A percentile compares a stretch with the other conserved stretches of the same genome.
phyloP scores from a whole-genome alignment of 768 basidiomycete species.

The Suillus decipiens region DNA sequence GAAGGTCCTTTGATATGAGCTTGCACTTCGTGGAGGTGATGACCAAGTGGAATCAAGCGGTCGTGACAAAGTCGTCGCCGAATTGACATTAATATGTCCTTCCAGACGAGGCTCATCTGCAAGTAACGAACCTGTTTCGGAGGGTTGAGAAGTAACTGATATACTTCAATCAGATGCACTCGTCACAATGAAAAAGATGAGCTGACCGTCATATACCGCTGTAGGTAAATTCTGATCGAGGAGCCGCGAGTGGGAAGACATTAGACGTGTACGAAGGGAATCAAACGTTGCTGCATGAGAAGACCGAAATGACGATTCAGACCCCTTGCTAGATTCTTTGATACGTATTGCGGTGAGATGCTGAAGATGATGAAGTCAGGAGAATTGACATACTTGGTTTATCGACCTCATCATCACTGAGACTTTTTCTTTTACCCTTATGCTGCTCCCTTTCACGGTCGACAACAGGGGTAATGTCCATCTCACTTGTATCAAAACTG shows the following conservation, averaged over 20 bases:
- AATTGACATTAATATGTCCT: constrained; percentile 26
- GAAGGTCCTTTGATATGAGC: constrained; percentile 54
- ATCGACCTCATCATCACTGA: constrained; percentile 71
- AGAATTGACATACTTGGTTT: constrained; percentile 46
- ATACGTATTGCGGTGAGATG: constrained; percentile 11
- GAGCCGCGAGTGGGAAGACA: constrained; percentile 37
- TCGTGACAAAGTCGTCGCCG: constrained; percentile 33
- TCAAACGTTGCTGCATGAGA: constrained; percentile 51
- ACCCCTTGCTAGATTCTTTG: constrained; percentile 27
- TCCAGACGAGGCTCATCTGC: constrained; percentile 20
- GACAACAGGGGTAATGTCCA: constrained; percentile 53
- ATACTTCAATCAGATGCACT: not conserved
- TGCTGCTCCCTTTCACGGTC: constrained; percentile 42
- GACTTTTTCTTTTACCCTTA: constrained; percentile 56
- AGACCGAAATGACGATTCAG: constrained; percentile 40
- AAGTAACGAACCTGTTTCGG: constrained; percentile 18
- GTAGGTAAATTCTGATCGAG: constrained; percentile 37
- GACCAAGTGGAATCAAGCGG: constrained; percentile 41
- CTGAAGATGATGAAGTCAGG: constrained; percentile 13
- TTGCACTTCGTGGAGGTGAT: constrained; percentile 51
- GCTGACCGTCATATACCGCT: constrained; percentile 39
- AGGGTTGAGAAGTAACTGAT: constrained; percentile 8
- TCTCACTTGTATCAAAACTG: constrained; percentile 61
- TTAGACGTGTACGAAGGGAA: constrained; percentile 47
- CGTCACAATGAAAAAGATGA: not conserved